Conservation (phyloP, 140 eudicot genomes). For the Stevia rebaudiana region DNA sequence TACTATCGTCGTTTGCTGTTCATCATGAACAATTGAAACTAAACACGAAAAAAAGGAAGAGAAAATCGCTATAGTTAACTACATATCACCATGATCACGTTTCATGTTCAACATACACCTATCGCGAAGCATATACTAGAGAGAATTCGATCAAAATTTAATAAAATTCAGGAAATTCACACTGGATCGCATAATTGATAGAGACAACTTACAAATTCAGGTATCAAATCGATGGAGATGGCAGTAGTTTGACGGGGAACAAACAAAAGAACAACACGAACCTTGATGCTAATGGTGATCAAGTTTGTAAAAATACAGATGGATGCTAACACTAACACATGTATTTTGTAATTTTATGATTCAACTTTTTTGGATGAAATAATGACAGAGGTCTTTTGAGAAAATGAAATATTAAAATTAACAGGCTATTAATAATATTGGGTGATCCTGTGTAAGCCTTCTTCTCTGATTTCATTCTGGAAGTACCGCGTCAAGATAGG, state of each 20-base stretch:
- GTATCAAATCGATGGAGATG: conserved; percentile 21
- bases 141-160: not conserved
- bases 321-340: too few relatives aligned
- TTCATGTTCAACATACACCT: not conserved
- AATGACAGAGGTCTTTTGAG: too few relatives aligned
- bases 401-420: too few relatives aligned
- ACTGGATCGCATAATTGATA: conserved; percentile 4
- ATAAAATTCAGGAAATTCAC: too few relatives aligned
- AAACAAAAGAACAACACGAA: not conserved
- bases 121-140: not conserved
- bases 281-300: conserved; percentile 18
- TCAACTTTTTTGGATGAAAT: too few relatives aligned
- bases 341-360: too few relatives aligned
- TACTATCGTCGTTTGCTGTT: not conserved
- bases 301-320: not conserved
- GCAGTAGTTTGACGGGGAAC: not conserved
- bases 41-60: conserved; percentile 1
- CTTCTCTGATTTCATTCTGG: too few relatives aligned
- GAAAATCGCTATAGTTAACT: not conserved
- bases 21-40: not conserved
- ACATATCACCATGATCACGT: conserved; percentile 9
- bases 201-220: conserved; percentile 19
- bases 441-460: too few relatives aligned
- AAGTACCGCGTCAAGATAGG: too few relatives aligned
- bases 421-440: too few relatives aligned